phyloP scores from a whole-genome alignment of 305 asterid species.

The Euphrasia arctica region DNA sequence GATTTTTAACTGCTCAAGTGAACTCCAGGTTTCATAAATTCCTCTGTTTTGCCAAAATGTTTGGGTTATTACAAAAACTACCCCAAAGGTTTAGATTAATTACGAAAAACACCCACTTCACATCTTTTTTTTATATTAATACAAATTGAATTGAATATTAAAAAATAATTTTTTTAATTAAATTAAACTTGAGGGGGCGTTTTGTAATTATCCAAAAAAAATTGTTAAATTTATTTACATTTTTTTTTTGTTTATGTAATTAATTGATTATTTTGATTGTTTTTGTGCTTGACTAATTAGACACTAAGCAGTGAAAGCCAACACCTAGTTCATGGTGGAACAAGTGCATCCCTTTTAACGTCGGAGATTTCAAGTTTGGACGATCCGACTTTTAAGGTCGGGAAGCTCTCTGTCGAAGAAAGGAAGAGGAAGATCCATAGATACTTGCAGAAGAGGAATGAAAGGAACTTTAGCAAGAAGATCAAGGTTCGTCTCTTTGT shows the following conservation, averaged over 20 bases:
- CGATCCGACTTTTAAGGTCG: slow-evolving; percentile 66
- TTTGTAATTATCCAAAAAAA: background rate
- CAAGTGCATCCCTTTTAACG: slow-evolving; percentile 41
- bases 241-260: background rate
- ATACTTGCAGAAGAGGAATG: slow-evolving; percentile 85
- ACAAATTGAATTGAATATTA: background rate
- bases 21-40: slow-evolving; percentile 56
- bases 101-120: background rate
- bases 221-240: background rate
- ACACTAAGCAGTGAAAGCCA: slow-evolving; percentile 61
- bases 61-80: background rate
- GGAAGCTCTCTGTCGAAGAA: slow-evolving; percentile 79
- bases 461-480: slow-evolving; percentile 93
- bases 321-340: slow-evolving; percentile 50
- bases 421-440: slow-evolving; percentile 80
- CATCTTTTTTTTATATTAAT: background rate
- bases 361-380: slow-evolving; percentile 75
- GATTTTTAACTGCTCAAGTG: slow-evolving; percentile 48
- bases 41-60: background rate
- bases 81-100: background rate
- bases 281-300: slow-evolving; percentile 26
- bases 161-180: background rate
- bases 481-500: slow-evolving; percentile 56
- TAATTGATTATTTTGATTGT: background rate
- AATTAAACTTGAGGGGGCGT: background rate